phyloP scores from a whole-genome alignment of 495 filamentous ascomycete genomes.

The Penicillium bialowiezense region DNA sequence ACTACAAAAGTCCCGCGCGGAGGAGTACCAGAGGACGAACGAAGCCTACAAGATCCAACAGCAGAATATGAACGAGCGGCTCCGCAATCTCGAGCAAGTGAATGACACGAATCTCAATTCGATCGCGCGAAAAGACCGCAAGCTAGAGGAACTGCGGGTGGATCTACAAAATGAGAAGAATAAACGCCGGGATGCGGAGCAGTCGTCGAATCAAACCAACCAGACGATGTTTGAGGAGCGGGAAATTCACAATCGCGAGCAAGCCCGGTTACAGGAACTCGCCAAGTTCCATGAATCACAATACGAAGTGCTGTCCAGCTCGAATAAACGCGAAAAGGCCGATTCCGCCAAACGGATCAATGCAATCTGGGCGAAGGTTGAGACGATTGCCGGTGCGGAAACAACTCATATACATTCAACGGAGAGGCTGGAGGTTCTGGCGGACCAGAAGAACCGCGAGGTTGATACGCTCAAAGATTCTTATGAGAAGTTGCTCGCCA shows the following conservation, averaged over 20 bases:
- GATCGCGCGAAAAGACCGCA: conserved; percentile 73
- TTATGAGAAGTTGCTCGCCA: conserved; percentile 55
- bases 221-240: conserved; percentile 56
- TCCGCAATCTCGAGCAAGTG: conserved; percentile 64
- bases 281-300: conserved; percentile 53
- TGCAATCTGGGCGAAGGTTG: conserved; percentile 25
- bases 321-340: conserved; percentile 54
- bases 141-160: conserved; percentile 69
- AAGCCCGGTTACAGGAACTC: conserved; percentile 59
- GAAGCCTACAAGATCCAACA: conserved; percentile 73
- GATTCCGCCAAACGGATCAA: conserved; percentile 43
- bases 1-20: conserved; percentile 66
- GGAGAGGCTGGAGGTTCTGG: conserved; percentile 59
- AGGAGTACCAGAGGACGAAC: conserved; percentile 70
- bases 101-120: conserved; percentile 72
- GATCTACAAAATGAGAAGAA: conserved; percentile 65
- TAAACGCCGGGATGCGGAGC: conserved; percentile 61
- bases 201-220: conserved; percentile 57
- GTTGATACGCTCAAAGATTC: conserved; percentile 54
- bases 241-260: conserved; percentile 54
- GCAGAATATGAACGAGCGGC: conserved; percentile 54
- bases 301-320: conserved; percentile 67
- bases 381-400: conserved; percentile 36
- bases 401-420: conserved; percentile 52
- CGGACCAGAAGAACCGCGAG: conserved; percentile 68